phyloP scores from a whole-genome alignment of 75 land plant species.

The Pinus albicaulis region DNA sequence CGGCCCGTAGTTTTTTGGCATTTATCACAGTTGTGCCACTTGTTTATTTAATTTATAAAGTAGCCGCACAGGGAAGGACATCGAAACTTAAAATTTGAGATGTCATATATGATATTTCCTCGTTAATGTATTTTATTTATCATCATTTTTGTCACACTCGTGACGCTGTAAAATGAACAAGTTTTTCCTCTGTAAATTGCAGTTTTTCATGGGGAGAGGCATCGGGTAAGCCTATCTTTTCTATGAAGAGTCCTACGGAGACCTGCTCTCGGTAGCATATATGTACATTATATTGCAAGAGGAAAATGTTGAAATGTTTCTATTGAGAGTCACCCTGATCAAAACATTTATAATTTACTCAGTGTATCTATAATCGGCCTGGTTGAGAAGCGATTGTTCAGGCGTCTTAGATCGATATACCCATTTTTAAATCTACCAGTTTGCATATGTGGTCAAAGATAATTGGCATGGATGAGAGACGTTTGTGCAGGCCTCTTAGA shows the following conservation, averaged over 20 bases:
- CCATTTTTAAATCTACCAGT: too few species aligned
- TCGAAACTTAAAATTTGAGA: background rate
- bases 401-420: too few species aligned
- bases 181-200: background rate
- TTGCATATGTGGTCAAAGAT: background rate
- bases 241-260: background rate
- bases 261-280: background rate
- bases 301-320: background rate
- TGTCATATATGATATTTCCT: background rate
- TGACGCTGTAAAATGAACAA: background rate
- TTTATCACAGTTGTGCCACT: background rate
- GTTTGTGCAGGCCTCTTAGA: too few species aligned
- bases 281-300: background rate
- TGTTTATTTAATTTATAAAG: background rate
- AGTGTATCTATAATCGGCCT: background rate
- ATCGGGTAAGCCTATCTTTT: background rate
- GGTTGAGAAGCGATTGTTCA: background rate
- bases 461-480: background rate
- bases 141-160: background rate
- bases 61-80: background rate
- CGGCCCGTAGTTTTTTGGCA: background rate
- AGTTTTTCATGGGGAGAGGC: background rate
- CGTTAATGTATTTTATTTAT: background rate
- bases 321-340: background rate
- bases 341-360: background rate